Evolutionary conservation across 352 stramenopile species (phyloP), one percentile per base, ranked within the genome.

Genomic region (Phytopythium chamaehyphon): DNA sequence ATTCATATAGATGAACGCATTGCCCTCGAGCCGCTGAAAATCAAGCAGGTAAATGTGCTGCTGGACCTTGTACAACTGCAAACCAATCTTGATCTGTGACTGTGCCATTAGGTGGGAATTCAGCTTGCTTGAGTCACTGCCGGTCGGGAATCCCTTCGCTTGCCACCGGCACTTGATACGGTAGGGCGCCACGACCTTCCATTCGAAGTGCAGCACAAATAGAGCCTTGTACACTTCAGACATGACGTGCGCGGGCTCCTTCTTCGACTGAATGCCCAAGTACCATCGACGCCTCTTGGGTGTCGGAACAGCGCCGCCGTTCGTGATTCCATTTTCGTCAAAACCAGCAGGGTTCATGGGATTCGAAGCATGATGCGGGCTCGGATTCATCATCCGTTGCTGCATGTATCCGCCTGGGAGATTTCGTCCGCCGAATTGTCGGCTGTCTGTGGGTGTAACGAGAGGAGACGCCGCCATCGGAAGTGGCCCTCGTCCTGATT

Each of bases 1-100:
- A 54, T 97, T 98, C 97, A 99, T 99, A 76, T 99, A 99, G 36
- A 91, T 98, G 71, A 99, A 99, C 46, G 92, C 93, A 73, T 99
- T 98, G 28, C 97, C 97, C 44, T 96, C 87, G 40, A 96, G 68
- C 33, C 86, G 83, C 59, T 99, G 96, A 64, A 99, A 99, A 71
- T 99, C 97, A 18, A 99, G 76, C 40, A 99, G 68, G 62, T 99
- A 99, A 64, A 99, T 99, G 68, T 97, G 97, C 62, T 98, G 93
- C 70, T 99, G 97, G 19, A 95, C 81, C 64, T 98, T 98, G 83
- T 98, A 98, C 37, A 99, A 65, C 43, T 97, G 97, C 21, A 99
- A 66, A 2, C 93, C 94, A 59, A 98, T 97, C 68, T 98, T 97
- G 65, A 99, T 96, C 38, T 79, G 79, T 26, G 60, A 69, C 44